phyloP scores from a whole-genome alignment of 225 moss, liverwort and hornwort genomes.

The Straminergon stramineum region DNA sequence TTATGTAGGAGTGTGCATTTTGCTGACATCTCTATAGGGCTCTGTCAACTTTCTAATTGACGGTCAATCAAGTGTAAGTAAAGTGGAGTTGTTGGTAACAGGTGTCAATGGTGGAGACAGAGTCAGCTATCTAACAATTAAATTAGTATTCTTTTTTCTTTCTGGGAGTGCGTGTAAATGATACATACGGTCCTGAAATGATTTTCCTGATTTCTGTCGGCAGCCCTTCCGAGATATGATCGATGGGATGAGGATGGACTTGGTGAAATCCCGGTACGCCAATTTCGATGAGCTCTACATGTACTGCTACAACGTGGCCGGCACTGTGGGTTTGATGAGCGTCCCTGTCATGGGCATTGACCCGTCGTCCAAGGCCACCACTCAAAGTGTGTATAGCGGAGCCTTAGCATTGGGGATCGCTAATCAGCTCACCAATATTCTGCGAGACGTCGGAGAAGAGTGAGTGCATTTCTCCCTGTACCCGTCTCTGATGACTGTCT shows the following conservation, averaged over 20 bases:
- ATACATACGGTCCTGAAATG: too few species aligned
- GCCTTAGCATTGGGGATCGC: conserved; percentile 86
- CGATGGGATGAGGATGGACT: conserved; percentile 95
- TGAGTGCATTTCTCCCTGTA: conserved; percentile 7
- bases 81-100: too few species aligned
- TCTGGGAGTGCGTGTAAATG: not conserved
- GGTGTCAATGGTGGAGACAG: not conserved
- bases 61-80: too few species aligned
- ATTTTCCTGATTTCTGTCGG: not conserved
- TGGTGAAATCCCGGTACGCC: conserved; percentile 78
- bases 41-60: too few species aligned
- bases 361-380: conserved; percentile 60
- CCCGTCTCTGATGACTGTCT: not conserved
- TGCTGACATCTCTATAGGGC: not conserved
- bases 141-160: too few species aligned
- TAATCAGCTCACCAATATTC: conserved; percentile 90
- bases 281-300: conserved; percentile 86
- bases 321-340: conserved; percentile 96
- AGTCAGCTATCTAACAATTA: not conserved
- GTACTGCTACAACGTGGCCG: conserved; percentile 95
- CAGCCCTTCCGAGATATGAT: conserved; percentile 98
- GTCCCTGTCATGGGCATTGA: conserved; percentile 95
- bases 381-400: conserved; percentile 73
- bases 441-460: conserved; percentile 98
- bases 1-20: not conserved